These are phyloP conservation scores for Spatholobus suberectus DNA, from an alignment of 306 rosid species.

Conservation along the genomic window DNA sequence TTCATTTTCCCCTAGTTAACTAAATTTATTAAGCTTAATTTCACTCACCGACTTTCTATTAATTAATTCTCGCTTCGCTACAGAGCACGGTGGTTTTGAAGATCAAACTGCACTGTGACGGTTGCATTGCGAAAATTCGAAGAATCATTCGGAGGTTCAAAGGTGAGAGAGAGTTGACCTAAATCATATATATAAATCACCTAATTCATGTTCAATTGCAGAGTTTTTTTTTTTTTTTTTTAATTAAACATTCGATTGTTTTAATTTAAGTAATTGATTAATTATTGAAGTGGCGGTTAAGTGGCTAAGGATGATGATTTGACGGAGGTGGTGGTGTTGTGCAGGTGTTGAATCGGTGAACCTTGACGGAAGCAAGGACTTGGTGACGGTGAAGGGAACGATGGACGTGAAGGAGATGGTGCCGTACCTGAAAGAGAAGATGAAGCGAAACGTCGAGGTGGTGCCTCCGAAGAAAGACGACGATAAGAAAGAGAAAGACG, in stretches of 20 bases:
- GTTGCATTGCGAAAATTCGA: slow-evolving; percentile 77
- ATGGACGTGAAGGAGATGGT: slow-evolving; percentile 69
- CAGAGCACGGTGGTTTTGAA: slow-evolving; percentile 84
- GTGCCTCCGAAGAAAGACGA: slow-evolving; percentile 68
- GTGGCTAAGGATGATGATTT: slow-evolving; percentile 26
- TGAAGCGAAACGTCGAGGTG: slow-evolving; percentile 70
- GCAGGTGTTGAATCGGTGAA: slow-evolving; percentile 72
- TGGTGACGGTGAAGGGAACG: slow-evolving; percentile 73
- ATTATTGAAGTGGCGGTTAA: neutral
- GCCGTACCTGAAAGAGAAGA: slow-evolving; percentile 58
- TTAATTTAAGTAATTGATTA: neutral
- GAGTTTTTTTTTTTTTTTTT: too few relatives aligned
- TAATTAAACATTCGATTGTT: neutral
- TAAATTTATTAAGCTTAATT: slow-evolving; percentile 15
- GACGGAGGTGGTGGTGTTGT: neutral
- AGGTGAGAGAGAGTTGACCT: slow-evolving; percentile 64
- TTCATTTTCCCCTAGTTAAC: neutral
- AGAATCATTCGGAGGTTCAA: slow-evolving; percentile 52
- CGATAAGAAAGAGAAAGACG: slow-evolving; percentile 50
- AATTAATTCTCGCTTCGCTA: slow-evolving; percentile 22
- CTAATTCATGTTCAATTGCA: too few relatives aligned
- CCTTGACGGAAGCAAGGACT: slow-evolving; percentile 65
- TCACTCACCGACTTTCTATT: slow-evolving; percentile 14
- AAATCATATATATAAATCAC: neutral
- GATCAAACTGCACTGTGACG: slow-evolving; percentile 87